Evolutionary conservation across 169 alveolate genomes (phyloP).

Genomic region (Amoebophrya sp.): DNA sequence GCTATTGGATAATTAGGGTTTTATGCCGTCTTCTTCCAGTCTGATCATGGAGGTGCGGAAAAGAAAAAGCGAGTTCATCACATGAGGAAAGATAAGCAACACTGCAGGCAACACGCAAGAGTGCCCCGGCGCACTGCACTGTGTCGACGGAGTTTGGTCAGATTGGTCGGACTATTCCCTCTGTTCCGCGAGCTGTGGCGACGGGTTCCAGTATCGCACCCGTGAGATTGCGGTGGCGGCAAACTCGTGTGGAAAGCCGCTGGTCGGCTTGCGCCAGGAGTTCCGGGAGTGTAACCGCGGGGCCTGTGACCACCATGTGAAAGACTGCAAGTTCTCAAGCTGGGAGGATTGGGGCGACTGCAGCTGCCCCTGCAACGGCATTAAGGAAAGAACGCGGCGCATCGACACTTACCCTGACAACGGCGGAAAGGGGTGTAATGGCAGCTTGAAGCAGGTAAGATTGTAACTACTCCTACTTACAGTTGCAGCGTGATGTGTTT

Average conservation of each 20-base stretch:
- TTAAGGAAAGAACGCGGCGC: not conserved
- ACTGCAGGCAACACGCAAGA: not conserved
- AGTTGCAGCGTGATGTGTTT: no score
- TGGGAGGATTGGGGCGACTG: constrained; percentile 12
- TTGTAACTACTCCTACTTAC: no score
- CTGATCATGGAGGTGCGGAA: no score
- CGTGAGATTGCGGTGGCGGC: not conserved
- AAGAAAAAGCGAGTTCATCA: no score
- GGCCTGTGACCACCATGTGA: not conserved
- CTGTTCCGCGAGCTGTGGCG: constrained; percentile 13
- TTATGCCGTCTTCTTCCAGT: no score
- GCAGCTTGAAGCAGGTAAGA: not conserved
- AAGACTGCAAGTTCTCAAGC: not conserved
- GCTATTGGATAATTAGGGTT: no score
- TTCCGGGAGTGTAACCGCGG: not conserved
- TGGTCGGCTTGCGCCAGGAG: not conserved
- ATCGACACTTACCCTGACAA: not conserved
- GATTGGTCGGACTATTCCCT: not conserved
- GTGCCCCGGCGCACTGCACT: not conserved
- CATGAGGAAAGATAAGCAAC: no score
- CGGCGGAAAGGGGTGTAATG: not conserved
- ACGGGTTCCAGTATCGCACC: not conserved
- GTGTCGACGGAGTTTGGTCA: not conserved
- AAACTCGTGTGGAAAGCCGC: not conserved
- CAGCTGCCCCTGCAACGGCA: constrained; percentile 3